Percentiles rank a stretch among this genome's conserved stretches.
Evolutionary conservation across 2,329 filamentous ascomycete genomes (phyloP).

Genomic region (Fusarium mundagurra): DNA sequence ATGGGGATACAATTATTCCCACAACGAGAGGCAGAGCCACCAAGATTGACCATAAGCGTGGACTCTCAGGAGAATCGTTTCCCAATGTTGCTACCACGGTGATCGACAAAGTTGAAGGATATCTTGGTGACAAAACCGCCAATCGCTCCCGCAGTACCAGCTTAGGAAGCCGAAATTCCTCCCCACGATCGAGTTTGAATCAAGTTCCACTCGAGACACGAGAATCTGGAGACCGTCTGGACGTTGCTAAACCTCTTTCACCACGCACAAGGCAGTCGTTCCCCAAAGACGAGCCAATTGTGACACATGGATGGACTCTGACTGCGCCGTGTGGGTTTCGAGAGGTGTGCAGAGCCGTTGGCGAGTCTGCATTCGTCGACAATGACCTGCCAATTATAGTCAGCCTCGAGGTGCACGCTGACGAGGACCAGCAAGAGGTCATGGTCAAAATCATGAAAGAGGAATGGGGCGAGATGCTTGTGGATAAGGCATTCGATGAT

Average conservation of each 20-base stretch:
- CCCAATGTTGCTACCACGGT: conserved; percentile 57
- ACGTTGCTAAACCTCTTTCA: conserved; percentile 40
- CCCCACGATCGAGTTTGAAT: conserved; percentile 45
- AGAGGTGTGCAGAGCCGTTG: conserved; percentile 83
- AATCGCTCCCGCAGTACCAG: conserved; percentile 54
- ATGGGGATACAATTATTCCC: conserved; percentile 66
- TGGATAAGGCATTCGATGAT: conserved; percentile 66
- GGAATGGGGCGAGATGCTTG: conserved; percentile 79
- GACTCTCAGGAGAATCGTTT: conserved; percentile 58
- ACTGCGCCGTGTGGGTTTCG: conserved; percentile 89
- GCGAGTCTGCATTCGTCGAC: conserved; percentile 78
- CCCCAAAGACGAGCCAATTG: conserved; percentile 74
- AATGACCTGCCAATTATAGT: conserved; percentile 87
- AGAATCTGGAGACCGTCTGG: conserved; percentile 49
- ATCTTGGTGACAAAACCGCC: conserved; percentile 45
- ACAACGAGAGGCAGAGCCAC: conserved; percentile 51
- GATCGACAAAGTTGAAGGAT: conserved; percentile 49
- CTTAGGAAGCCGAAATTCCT: conserved; percentile 47
- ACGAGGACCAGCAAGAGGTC: conserved; percentile 82
- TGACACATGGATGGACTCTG: conserved; percentile 84
- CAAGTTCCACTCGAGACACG: conserved; percentile 43
- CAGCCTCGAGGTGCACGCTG: conserved; percentile 90
- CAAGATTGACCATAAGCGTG: conserved; percentile 56
- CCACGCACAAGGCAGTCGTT: conserved; percentile 39
- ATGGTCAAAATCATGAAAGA: conserved; percentile 97